Base-by-base conservation (phyloP, 176 grass and related monocot genomes). In the Oryza meridionalis region DNA sequence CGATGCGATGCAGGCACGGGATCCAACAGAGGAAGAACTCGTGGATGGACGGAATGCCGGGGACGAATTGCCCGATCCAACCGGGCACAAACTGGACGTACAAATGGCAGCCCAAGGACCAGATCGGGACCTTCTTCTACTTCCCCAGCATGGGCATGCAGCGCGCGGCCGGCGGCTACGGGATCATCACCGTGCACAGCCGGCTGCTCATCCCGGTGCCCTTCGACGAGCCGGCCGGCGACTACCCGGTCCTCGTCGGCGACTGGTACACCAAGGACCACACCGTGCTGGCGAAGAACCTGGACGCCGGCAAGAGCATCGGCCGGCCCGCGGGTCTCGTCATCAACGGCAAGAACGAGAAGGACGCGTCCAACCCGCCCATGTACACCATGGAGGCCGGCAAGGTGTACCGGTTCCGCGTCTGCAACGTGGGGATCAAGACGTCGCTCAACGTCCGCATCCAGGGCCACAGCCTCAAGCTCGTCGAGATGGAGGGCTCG, bases 111-210 rank as follows among this genome's bases (percentile, higher is more conserved):
- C 78, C 87, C 29, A 95, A 98, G 87, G 96, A 98, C 55, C 93
- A 98, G 88, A 98, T 98, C 63, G 96, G 96, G 68, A 98, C 46
- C 81, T 98, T 92, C 92, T 93, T 90, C 93, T 98, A 98, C 73
- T 98, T 83, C 87, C 96, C 96, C 21, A 93, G 87, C 65, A 70
- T 92, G 37, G 93, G 87, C 77, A 93, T 98, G 93, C 91, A 95
- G 76, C 92, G 90, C 32, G 89, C 87, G 47, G 91, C 87, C 6
- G 96, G 96, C 2, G 96, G 50, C 1, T 93, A 88, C 84, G 96
- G 96, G 7, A 64, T 88, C 76, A 88, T 98, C 76, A 90, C 27
- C 63, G 84, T 98, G 33, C 90, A 98, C 87, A 98, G 96, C 87
- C 89, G 96, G 6, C 77, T 85, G 53, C 93, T 98, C 72, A 95